Evolutionary conservation across 768 basidiomycete species (phyloP), one percentile per base, ranked within the genome.

Genomic region (Suillus brevipes): DNA sequence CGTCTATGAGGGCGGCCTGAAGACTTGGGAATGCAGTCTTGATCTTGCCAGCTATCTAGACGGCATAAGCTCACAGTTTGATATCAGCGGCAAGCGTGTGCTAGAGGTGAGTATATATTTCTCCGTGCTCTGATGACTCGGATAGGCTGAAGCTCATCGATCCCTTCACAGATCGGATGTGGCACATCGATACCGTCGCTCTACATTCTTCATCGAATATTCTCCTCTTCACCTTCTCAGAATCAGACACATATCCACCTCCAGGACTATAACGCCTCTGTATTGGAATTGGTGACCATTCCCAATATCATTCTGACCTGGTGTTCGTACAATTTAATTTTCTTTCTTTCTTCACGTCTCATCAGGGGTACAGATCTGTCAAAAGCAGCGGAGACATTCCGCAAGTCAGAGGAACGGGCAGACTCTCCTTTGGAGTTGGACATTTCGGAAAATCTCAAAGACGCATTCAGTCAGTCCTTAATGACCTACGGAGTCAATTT

Each of bases 21-120:
- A 99, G 78, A 98, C 95, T 2, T 99, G 97, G 97, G 97, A 99
- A 75, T 97, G 94, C 69, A 91, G 92, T 57, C 77, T 95, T 16
- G 97, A 99, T 75, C 81, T 99, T 3, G 92, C 91, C 0, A 82
- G 85, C 40, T 90, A 89, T 69, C 78, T 92, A 14, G 79, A 82
- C 62, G 70, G 75, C 25, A 66, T 81, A 53, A 70, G 65, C 1
- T 50, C 69, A 31, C 65, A 64, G 7, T 59, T 78, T 52, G 62
- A 65, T 31, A 67, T 80, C 6, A 71, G 69, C 38, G 90, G 89
- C 0, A 85, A 83, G 69, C 81, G 82, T 18, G 76, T 92, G 12
- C 71, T 96, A 13, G 96, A 96, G 86, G 95, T 92, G 60, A 34
- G 6, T 60, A 6, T 14, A 4, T 28, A n/a, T 5, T 34, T 57